phyloP scores from a whole-genome alignment of 2,329 filamentous ascomycete genomes.

The Lachnellula suecica region DNA sequence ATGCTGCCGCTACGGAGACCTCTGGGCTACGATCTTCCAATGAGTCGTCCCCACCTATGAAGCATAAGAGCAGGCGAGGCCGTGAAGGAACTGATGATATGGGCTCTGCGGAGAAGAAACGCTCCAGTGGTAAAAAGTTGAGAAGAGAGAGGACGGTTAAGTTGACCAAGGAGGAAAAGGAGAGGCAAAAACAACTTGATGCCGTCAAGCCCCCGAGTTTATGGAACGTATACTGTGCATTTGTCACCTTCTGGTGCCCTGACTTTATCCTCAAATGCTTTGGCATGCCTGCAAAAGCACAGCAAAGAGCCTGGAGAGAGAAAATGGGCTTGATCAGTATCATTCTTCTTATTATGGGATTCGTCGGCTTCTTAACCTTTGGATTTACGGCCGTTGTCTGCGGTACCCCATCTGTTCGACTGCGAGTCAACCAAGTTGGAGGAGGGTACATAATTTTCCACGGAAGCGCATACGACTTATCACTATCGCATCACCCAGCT shows the following conservation, averaged over 20 bases:
- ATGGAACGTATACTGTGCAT: constrained; percentile 94
- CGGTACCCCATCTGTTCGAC: constrained; percentile 63
- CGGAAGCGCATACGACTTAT: constrained; percentile 83
- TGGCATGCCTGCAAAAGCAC: constrained; percentile 79
- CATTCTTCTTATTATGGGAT: constrained; percentile 81
- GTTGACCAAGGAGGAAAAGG: constrained; percentile 60
- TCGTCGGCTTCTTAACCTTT: constrained; percentile 95
- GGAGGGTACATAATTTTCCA: constrained; percentile 94
- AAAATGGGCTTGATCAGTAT: constrained; percentile 97
- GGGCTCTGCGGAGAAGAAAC: constrained; percentile 29
- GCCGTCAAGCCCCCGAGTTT: constrained; percentile 76
- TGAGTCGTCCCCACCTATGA: constrained; percentile 28
- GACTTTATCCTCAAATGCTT: constrained; percentile 82
- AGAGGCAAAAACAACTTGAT: constrained; percentile 58
- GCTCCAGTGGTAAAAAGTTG: constrained; percentile 21
- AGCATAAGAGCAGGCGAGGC: constrained; percentile 21
- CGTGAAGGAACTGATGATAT: constrained; percentile 25
- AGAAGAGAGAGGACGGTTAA: constrained; percentile 56
- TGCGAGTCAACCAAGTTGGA: constrained; percentile 81
- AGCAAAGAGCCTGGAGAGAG: constrained; percentile 92
- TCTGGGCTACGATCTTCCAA: constrained; percentile 31
- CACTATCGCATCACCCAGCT: constrained; percentile 72
- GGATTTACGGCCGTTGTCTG: constrained; percentile 93
- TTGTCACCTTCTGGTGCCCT: constrained; percentile 93
- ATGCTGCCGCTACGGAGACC: constrained; percentile 28